These are phyloP conservation scores for Shiraia sp. DNA, from an alignment of 2,329 filamentous ascomycete genomes.

Conservation along the genomic window DNA sequence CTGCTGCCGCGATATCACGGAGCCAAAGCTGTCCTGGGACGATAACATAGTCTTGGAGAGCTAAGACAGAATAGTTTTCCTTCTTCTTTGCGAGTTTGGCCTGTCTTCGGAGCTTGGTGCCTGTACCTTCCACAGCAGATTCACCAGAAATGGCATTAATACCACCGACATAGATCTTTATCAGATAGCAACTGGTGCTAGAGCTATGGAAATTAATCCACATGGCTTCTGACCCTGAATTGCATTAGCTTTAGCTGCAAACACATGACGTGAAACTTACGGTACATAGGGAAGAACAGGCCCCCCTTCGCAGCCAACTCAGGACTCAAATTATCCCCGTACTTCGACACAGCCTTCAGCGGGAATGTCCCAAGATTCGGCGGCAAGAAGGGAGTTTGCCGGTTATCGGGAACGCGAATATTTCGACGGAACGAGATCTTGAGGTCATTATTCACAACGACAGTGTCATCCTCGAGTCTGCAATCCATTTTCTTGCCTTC, in stretches of 20 bases:
- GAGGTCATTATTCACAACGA: conserved; percentile 14
- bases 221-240: conserved; percentile 49
- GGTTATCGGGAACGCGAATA: conserved; percentile 19
- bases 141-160: conserved; percentile 51
- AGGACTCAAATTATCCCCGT: conserved; percentile 36
- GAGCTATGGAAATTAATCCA: conserved; percentile 44
- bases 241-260: not conserved
- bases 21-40: conserved; percentile 48
- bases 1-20: conserved; percentile 45
- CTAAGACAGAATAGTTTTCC: not conserved
- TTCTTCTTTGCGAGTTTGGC: not conserved
- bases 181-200: conserved; percentile 29
- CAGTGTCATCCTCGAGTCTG: not conserved
- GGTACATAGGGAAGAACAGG: conserved; percentile 54
- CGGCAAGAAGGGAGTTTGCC: conserved; percentile 35
- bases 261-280: conserved; percentile 42
- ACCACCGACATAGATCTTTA: conserved; percentile 48
- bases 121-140: conserved; percentile 23
- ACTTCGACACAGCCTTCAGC: conserved; percentile 14
- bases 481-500: not conserved
- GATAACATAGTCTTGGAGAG: conserved; percentile 51
- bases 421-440: conserved; percentile 18
- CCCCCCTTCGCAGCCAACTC: conserved; percentile 48
- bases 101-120: conserved; percentile 4
- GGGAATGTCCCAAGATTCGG: conserved; percentile 17